Base-by-base conservation (phyloP, 495 filamentous ascomycete genomes). In the Bryoglossum gracile region DNA sequence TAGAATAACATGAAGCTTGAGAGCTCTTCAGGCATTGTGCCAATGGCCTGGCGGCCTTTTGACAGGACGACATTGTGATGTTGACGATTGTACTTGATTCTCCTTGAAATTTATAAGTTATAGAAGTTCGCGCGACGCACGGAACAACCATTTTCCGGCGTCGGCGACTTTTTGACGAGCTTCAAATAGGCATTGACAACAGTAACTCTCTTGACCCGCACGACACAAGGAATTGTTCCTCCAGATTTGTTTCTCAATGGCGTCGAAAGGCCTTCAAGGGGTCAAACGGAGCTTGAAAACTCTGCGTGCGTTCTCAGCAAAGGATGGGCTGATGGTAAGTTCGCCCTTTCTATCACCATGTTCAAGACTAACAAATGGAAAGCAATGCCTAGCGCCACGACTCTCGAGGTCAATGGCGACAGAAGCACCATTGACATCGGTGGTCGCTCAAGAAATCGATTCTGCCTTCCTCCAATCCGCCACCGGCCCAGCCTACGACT, bases 351-450 rank as follows among this genome's bases (percentile, higher is more conserved):
- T 14, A 5, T 21, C 25, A 23, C 41, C 19, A 8, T 34, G 1
- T 9, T 22, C 32, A 36, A n/a, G 17, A 30, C 28, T 46, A 8
- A 30, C 26, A 25, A 30, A 50, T 48, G 23, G 18, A 68, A 59
- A 78, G 69, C 75, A 72, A 74, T 77, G 71, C 61, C 65, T 79
- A 37, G 56, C 65, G 24, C 66, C 67, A 24, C 52, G 60, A 36
- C 57, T 70, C 16, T 62, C 76, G 55, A 75, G 87, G 41, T 78
- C 83, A 55, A 88, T 95, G 80, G 82, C 87, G 1, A 94, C 89
- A n/a, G 83, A 88, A 55, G 68, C 75, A 10, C 62, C 71, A 21
- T 48, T 66, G 26, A 54, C 63, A 48, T 45, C 49, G n/a, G 30
- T 24, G 11, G 9, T 48, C 38, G 33, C 45, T 41, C 25, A 19